Base-by-base conservation (phyloP, 352 stramenopile genomes). In the Globisporangium recalcitrans region DNA sequence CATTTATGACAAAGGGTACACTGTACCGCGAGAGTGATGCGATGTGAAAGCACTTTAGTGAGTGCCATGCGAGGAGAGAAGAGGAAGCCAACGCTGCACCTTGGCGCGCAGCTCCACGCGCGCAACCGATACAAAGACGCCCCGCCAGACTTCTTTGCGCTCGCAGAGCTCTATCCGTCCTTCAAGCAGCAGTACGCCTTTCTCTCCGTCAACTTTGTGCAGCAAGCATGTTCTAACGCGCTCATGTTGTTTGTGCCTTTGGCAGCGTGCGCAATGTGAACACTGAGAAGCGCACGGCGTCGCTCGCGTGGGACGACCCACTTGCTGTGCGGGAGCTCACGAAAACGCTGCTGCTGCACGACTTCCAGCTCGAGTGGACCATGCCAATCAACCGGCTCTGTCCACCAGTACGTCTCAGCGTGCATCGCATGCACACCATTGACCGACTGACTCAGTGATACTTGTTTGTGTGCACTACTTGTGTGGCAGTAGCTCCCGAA, bases 381-480 rank as follows among this genome's bases (percentile, higher is more conserved):
- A 90, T 98, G 22, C 96, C 96, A 6, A 82, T 91, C 27, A 85
- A 97, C 64, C 83, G 87, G 13, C 71, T 99, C 26, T 98, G 94
- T 74, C 97, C 97, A 47, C 95, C 97, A 13, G 86, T 99, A n/a
- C n/a, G n/a, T n/a, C n/a, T n/a, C n/a, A n/a, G n/a, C n/a, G n/a
- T n/a, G n/a, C n/a, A n/a, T n/a, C n/a, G n/a, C n/a, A n/a, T n/a
- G 47, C 8, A 6, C 24, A 10, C 46, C 21, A 56, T 16, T 27
- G 27, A 27, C 22, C 58, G 62, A 14, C 16, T 51, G 24, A 21
- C 49, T n/a, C n/a, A n/a, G n/a, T 68, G n/a, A 46, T 27, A 13
- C 19, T 34, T 31, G 13, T 54, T 16, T 63, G 5, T 36, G 21
- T 19, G 27, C 34, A 21, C 10, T 4, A 21, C 29, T 16, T 60